Percentiles rank a stretch among this genome's conserved stretches.
Evolutionary conservation across 441 rosid genomes (phyloP).

Genomic region (Bruguiera hainesii): DNA sequence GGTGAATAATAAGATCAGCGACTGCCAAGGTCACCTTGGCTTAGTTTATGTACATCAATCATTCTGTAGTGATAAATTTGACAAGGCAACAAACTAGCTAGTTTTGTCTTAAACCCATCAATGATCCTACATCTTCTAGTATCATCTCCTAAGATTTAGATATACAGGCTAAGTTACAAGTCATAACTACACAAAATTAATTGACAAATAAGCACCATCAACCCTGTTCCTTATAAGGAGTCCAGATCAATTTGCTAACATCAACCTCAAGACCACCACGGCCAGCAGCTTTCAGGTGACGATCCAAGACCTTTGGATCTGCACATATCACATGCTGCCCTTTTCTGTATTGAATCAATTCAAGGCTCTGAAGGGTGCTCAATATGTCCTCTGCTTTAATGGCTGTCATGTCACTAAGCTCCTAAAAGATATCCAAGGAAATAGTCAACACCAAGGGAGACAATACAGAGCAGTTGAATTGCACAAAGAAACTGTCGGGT

Average conservation of each 20-base stretch:
- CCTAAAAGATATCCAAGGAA: conserved; percentile 35
- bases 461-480: not conserved
- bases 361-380: conserved; percentile 91
- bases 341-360: conserved; percentile 93
- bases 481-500: not conserved
- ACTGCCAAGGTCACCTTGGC: too few species aligned
- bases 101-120: not conserved
- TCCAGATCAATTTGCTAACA: conserved; percentile 96
- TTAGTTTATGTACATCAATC: not conserved
- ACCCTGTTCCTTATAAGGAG: conserved; percentile 95
- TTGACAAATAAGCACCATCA: conserved; percentile 22
- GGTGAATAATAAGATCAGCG: too few species aligned
- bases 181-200: not conserved
- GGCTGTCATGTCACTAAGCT: conserved; percentile 99
- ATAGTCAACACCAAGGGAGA: not conserved
- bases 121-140: not conserved
- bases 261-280: conserved; percentile 99
- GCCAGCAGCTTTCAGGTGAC: conserved; percentile 97
- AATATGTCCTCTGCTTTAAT: conserved; percentile 94
- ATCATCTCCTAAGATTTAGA: conserved; percentile 15
- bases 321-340: conserved; percentile 99
- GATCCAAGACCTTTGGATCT: conserved; percentile 93
- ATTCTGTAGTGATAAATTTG: not conserved
- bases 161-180: conserved; percentile 14
- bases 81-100: not conserved